A percentile compares a stretch with the other conserved stretches of the same genome.
Evolutionary conservation across 495 filamentous ascomycete genomes (phyloP).

Genomic region (Evansstolkia leycettana): DNA sequence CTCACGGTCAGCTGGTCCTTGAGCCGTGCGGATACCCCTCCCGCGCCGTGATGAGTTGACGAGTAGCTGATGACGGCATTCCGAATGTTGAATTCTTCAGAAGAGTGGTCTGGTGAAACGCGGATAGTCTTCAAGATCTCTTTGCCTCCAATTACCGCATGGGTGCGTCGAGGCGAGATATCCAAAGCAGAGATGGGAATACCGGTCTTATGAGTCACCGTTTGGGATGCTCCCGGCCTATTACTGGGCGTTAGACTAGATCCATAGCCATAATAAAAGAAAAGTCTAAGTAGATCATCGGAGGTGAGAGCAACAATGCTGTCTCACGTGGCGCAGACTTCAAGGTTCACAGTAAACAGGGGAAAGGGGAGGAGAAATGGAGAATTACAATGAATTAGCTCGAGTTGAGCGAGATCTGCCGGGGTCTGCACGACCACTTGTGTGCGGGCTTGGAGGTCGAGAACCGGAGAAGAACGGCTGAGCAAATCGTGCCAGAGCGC

Average conservation of each 20-base stretch:
- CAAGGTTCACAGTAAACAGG: background rate
- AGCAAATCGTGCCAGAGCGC: conserved; percentile 44
- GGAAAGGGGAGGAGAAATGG: conserved; percentile 1
- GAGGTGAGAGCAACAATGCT: background rate
- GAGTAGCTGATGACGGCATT: conserved; percentile 60
- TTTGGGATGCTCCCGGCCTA: conserved; percentile 58
- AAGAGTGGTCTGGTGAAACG: conserved; percentile 55
- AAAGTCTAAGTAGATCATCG: background rate
- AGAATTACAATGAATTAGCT: conserved; percentile 31
- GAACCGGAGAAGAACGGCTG: conserved; percentile 45
- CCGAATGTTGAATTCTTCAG: conserved; percentile 71
- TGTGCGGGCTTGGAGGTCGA: conserved; percentile 40
- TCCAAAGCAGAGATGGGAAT: conserved; percentile 66
- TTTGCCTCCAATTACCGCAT: conserved; percentile 69
- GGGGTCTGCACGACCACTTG: conserved; percentile 16
- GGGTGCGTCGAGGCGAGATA: conserved; percentile 60
- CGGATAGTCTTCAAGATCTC: conserved; percentile 76
- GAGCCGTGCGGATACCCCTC: conserved; percentile 38
- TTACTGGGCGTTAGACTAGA: conserved; percentile 12
- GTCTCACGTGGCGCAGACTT: conserved; percentile 1
- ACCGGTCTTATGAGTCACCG: conserved; percentile 58
- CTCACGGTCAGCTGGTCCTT: conserved; percentile 68
- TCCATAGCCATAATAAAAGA: conserved; percentile 1
- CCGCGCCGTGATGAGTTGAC: conserved; percentile 41
- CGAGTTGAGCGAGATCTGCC: conserved; percentile 23